Percentiles rank a stretch among this genome's conserved stretches.
Evolutionary conservation across 352 stramenopile species (phyloP).

Genomic region (Globisporangium canariense): DNA sequence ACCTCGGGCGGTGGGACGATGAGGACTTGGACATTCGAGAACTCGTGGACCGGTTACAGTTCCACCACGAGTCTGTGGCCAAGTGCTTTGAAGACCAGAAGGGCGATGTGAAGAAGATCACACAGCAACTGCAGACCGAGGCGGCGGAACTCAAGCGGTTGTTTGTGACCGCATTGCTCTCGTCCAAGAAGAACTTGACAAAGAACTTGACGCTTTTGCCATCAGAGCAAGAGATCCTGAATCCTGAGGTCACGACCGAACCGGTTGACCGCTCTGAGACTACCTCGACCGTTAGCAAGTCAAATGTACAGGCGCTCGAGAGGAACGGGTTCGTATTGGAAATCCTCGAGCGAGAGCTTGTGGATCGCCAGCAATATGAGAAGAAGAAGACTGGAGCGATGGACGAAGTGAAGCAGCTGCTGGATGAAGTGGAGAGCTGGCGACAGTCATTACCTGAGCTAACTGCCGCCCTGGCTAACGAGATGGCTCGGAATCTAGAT

Average conservation of each 20-base stretch:
- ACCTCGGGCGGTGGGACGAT: conserved; percentile 66
- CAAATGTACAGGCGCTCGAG: background rate
- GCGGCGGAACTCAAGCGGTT: conserved; percentile 63
- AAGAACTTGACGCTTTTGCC: background rate
- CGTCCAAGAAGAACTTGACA: conserved; percentile 15
- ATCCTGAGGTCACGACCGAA: conserved; percentile 11
- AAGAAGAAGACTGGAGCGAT: conserved; percentile 15
- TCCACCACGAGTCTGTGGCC: conserved; percentile 70
- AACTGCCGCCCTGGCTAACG: conserved; percentile 27
- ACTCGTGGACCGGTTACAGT: conserved; percentile 70
- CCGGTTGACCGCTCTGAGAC: background rate
- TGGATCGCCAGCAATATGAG: conserved; percentile 18
- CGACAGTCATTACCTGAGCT: conserved; percentile 24
- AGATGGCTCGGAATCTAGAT: conserved; percentile 27
- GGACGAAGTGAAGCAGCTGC: conserved; percentile 14
- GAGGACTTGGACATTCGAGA: conserved; percentile 75
- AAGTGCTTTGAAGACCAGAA: conserved; percentile 78
- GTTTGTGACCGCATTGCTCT: conserved; percentile 53
- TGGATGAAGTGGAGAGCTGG: conserved; percentile 45
- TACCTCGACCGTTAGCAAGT: background rate
- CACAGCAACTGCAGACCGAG: conserved; percentile 69
- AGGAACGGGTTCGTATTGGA: conserved; percentile 39
- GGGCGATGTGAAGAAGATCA: conserved; percentile 49
- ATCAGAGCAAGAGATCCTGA: conserved; percentile 9
- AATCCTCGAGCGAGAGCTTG: conserved; percentile 38